A percentile compares a stretch with the other conserved stretches of the same genome.
These are phyloP conservation scores for Annulohypoxylon nitens DNA, from an alignment of 495 filamentous ascomycete genomes.

Conservation along the genomic window DNA sequence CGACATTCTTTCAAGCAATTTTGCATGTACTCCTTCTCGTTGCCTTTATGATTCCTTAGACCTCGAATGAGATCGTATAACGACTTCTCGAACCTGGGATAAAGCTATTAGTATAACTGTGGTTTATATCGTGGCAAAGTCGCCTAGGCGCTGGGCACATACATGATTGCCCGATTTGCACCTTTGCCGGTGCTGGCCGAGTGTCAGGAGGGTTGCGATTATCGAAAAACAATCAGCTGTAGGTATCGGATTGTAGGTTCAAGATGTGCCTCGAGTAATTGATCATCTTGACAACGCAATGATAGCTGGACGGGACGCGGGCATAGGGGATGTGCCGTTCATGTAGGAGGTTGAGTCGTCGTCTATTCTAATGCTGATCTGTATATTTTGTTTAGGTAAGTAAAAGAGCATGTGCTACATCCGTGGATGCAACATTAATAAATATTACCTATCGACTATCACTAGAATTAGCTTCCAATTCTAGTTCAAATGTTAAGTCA, in stretches of 20 bases:
- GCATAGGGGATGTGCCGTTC: slow-evolving; percentile 17
- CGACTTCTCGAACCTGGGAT: slow-evolving; percentile 94
- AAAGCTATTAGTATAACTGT: slow-evolving; percentile 19
- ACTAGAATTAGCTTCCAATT: not conserved
- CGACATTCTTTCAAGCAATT: slow-evolving; percentile 94
- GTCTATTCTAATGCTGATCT: not conserved
- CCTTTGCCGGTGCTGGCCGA: slow-evolving; percentile 36
- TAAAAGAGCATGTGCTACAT: slow-evolving; percentile 6
- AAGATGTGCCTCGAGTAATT: slow-evolving; percentile 20
- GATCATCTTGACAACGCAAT: slow-evolving; percentile 41
- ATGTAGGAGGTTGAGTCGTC: slow-evolving; percentile 27
- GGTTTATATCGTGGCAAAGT: slow-evolving; percentile 5
- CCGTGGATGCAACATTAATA: not conserved
- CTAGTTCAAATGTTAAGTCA: slow-evolving; percentile 6
- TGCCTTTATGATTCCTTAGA: slow-evolving; percentile 91
- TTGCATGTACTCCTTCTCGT: slow-evolving; percentile 93
- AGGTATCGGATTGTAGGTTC: slow-evolving; percentile 20
- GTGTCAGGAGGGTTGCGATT: slow-evolving; percentile 2
- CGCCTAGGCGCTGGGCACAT: slow-evolving; percentile 14
- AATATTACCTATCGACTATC: not conserved
- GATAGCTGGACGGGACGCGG: slow-evolving; percentile 3
- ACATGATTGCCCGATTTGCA: slow-evolving; percentile 47
- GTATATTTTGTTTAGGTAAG: slow-evolving; percentile 5
- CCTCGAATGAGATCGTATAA: slow-evolving; percentile 98
- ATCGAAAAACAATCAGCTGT: slow-evolving; percentile 32